phyloP scores from a whole-genome alignment of 371 early-diverging fungal species.

The Mucor indicus region DNA sequence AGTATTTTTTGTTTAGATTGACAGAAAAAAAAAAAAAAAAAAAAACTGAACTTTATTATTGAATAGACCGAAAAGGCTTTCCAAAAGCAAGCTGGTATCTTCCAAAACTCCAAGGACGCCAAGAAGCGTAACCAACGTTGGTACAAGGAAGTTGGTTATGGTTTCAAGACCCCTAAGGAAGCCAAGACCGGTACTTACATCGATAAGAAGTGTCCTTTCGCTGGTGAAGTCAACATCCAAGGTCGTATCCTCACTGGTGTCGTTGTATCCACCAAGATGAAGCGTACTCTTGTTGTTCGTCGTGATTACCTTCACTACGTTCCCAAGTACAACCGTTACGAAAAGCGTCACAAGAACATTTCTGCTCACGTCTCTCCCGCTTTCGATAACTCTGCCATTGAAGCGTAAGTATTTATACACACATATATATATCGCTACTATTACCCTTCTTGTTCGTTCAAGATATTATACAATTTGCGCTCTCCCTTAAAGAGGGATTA shows the following conservation, averaged over 20 bases:
- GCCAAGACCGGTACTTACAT: slow-evolving; percentile 97
- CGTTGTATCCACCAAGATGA: slow-evolving; percentile 98
- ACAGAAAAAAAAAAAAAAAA: too few relatives aligned
- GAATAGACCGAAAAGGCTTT: slow-evolving; percentile 82
- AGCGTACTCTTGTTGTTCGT: slow-evolving; percentile 97
- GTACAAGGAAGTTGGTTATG: slow-evolving; percentile 98
- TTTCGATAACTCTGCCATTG: slow-evolving; percentile 88
- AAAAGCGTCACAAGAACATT: slow-evolving; percentile 99
- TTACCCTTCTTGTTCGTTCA: slow-evolving; percentile 23
- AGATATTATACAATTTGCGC: slow-evolving; percentile 3
- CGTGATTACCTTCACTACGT: slow-evolving; percentile 99
- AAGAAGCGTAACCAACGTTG: slow-evolving; percentile 83
- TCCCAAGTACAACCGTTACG: slow-evolving; percentile 99
- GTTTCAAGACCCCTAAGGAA: slow-evolving; percentile 99
- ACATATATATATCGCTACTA: background rate
- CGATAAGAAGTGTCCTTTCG: slow-evolving; percentile 99
- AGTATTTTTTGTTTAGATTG: too few relatives aligned
- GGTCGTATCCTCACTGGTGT: slow-evolving; percentile 98
- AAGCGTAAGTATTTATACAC: slow-evolving; percentile 43
- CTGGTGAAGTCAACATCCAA: slow-evolving; percentile 97
- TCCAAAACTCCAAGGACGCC: slow-evolving; percentile 88
- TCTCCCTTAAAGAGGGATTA: background rate
- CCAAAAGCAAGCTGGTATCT: slow-evolving; percentile 97
- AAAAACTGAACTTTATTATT: background rate
- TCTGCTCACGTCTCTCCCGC: slow-evolving; percentile 98